Evolutionary conservation across 208 protist genomes (phyloP).

Genomic region (Crithidia mellificae): DNA sequence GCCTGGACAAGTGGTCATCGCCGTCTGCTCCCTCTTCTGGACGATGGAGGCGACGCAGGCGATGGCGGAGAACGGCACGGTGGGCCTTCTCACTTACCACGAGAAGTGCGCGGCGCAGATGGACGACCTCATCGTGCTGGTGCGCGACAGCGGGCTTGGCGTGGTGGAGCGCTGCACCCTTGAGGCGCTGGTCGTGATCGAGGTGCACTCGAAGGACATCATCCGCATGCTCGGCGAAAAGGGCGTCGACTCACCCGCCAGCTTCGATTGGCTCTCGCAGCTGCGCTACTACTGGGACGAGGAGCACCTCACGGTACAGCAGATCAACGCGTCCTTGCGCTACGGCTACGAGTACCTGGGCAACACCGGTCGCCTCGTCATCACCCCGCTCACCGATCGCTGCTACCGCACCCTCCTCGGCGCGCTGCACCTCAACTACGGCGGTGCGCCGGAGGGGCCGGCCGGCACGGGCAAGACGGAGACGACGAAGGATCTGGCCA

Average conservation of each 20-base stretch:
- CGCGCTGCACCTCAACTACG: conserved; percentile 96
- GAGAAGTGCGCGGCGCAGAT: conserved; percentile 89
- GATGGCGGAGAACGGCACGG: conserved; percentile 80
- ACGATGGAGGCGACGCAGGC: conserved; percentile 93
- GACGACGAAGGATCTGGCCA: conserved; percentile 98
- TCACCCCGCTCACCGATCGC: conserved; percentile 96
- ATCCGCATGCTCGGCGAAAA: conserved; percentile 89
- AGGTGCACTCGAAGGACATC: conserved; percentile 95
- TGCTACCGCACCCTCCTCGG: conserved; percentile 96
- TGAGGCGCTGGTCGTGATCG: conserved; percentile 93
- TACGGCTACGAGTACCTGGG: conserved; percentile 98
- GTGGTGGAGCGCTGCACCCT: conserved; percentile 89
- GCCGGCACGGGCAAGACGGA: conserved; percentile 98
- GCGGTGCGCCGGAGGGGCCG: conserved; percentile 96
- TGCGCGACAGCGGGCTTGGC: conserved; percentile 87
- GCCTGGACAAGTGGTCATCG: conserved; percentile 94
- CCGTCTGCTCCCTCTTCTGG: conserved; percentile 92
- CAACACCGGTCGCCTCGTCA: conserved; percentile 95
- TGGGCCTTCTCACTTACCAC: conserved; percentile 85
- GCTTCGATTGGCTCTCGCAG: conserved; percentile 97
- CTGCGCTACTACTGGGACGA: conserved; percentile 97
- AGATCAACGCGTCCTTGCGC: conserved; percentile 91
- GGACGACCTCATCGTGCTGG: conserved; percentile 91
- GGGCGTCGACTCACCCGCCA: conserved; percentile 87
- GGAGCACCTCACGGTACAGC: conserved; percentile 83